A percentile compares a stretch with the other conserved stretches of the same genome.
Evolutionary conservation across 1,284 basidiomycete species (phyloP).

Genomic region (Ganoderma sinense): DNA sequence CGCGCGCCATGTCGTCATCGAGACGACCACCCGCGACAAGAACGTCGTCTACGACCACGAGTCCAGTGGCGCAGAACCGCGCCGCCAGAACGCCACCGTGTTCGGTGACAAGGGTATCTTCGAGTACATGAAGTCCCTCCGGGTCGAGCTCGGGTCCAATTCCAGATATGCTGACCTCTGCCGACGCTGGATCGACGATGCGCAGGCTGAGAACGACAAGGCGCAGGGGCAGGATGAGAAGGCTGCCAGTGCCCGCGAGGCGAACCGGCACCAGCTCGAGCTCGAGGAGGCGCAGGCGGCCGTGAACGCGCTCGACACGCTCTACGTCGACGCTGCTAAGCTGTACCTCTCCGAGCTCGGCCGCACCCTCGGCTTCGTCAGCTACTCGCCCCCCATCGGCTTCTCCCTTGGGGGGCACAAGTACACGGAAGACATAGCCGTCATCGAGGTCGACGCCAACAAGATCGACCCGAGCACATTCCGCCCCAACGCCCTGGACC

Average conservation of each 20-base stretch:
- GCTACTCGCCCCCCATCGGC: conserved; percentile 35
- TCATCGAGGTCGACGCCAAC: conserved; percentile 42
- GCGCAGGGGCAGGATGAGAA: background rate
- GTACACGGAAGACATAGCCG: conserved; percentile 43
- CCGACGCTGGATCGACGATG: background rate
- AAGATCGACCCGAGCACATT: conserved; percentile 31
- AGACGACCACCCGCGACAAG: conserved; percentile 40
- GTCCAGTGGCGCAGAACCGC: background rate
- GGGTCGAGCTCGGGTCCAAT: background rate
- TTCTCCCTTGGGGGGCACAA: conserved; percentile 28
- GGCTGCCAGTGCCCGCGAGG: background rate
- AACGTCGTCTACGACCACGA: background rate
- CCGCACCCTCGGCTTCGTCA: background rate
- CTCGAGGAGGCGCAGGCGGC: background rate
- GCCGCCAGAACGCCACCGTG: background rate
- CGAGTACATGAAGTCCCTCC: background rate
- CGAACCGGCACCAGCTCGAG: background rate
- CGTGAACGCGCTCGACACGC: background rate
- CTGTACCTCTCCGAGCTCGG: background rate
- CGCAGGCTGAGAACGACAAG: background rate
- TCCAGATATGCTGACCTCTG: no score
- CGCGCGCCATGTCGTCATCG: conserved; percentile 37
- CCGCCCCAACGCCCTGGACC: background rate
- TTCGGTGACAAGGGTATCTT: background rate
- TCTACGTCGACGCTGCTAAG: background rate